phyloP scores from a whole-genome alignment of 352 stramenopile species.

The Phytophthora macrochlamydospora region DNA sequence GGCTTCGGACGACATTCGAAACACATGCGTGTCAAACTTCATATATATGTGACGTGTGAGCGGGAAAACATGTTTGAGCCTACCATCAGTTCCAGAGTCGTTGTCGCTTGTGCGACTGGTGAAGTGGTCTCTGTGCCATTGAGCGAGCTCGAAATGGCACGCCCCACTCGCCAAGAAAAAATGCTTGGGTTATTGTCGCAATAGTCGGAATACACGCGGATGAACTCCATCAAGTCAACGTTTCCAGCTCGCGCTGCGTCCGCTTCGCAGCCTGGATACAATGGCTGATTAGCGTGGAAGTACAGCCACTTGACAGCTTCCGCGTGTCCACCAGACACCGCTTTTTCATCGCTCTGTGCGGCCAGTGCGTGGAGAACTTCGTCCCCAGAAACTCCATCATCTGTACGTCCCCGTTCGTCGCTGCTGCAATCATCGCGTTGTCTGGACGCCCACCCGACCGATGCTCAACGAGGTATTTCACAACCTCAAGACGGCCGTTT shows the following conservation, averaged over 20 bases:
- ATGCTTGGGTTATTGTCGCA: not conserved
- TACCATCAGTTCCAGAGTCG: no score
- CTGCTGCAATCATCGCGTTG: not conserved
- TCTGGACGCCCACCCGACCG: not conserved
- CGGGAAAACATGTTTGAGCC: no score
- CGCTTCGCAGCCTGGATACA: no score
- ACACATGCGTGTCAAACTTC: no score
- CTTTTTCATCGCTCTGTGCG: no score
- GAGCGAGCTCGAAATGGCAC: not conserved
- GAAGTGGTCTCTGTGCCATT: not conserved
- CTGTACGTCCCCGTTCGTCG: not conserved
- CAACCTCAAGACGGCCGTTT: not conserved
- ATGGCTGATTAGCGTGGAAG: no score
- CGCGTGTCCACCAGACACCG: no score
- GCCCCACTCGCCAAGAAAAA: not conserved
- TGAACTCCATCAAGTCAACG: not conserved
- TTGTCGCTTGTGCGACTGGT: no score
- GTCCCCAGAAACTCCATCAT: not conserved
- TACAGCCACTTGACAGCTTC: no score
- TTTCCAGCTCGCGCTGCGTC: not conserved
- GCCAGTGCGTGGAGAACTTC: not conserved
- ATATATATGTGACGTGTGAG: no score
- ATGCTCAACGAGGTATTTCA: not conserved
- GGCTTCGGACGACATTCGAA: no score
- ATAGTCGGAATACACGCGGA: not conserved